Evolutionary conservation across 345 rosid species (phyloP).

Genomic region (Linum usitatissimum): DNA sequence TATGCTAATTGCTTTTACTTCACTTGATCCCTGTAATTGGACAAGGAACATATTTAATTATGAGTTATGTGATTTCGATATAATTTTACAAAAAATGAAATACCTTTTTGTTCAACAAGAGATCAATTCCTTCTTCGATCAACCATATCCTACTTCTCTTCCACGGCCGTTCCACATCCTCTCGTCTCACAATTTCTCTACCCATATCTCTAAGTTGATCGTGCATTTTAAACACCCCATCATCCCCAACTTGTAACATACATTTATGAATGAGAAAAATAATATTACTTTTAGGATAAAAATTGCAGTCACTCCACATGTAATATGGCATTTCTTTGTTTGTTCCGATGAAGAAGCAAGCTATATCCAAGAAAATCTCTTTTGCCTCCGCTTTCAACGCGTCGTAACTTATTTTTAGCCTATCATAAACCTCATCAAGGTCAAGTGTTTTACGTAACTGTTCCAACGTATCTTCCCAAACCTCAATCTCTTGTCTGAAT

Average conservation of each 20-base stretch:
- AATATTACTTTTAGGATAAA: slow-evolving; percentile 34
- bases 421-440: slow-evolving; percentile 28
- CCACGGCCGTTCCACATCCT: slow-evolving; percentile 20
- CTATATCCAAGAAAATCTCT: slow-evolving; percentile 52
- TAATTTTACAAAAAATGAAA: no score
- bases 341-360: slow-evolving; percentile 49
- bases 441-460: slow-evolving; percentile 4
- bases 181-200: slow-evolving; percentile 35
- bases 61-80: no score
- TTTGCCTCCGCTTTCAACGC: slow-evolving; percentile 34
- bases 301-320: slow-evolving; percentile 48
- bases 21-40: no score
- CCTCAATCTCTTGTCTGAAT: slow-evolving; percentile 31
- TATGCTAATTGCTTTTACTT: no score
- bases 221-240: slow-evolving; percentile 47
- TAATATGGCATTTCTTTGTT: slow-evolving; percentile 30
- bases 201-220: slow-evolving; percentile 80
- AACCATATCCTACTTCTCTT: slow-evolving; percentile 60
- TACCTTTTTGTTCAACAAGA: slow-evolving; percentile 38
- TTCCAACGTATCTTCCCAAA: slow-evolving; percentile 44
- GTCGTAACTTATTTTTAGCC: slow-evolving; percentile 46
- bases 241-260: slow-evolving; percentile 33
- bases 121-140: slow-evolving; percentile 28
- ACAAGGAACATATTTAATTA: no score
- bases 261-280: slow-evolving; percentile 37